These are phyloP conservation scores for Pseudogymnoascus sp. DNA, from an alignment of 2,329 filamentous ascomycete genomes.

Conservation along the genomic window DNA sequence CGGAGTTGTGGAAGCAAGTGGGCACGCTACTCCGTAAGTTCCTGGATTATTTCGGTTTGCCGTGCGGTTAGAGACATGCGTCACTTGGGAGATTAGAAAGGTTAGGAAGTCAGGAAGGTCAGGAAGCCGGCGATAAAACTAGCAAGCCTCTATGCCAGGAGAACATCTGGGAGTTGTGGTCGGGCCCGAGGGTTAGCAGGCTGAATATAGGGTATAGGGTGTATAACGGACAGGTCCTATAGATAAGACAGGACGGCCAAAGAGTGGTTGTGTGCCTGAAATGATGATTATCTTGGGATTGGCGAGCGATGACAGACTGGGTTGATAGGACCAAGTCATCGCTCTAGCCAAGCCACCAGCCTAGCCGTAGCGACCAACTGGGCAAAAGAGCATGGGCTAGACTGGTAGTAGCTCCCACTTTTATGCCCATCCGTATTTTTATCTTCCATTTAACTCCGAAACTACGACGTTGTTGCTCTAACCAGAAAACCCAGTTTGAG, in stretches of 20 bases:
- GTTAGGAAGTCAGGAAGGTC: background rate
- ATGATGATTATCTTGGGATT: constrained; percentile 7
- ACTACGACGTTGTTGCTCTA: background rate
- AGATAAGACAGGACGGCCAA: background rate
- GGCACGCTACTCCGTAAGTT: constrained; percentile 8
- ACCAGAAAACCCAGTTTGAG: background rate
- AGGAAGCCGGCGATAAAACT: background rate
- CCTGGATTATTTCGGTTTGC: constrained; percentile 6
- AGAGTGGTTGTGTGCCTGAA: constrained; percentile 2
- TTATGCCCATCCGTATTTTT: background rate
- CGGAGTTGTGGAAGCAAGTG: constrained; percentile 6
- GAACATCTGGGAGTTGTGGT: background rate
- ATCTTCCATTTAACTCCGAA: background rate
- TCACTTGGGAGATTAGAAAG: constrained; percentile 2
- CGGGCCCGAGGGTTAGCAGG: background rate
- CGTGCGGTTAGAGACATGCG: constrained; percentile 6
- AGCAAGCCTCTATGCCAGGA: background rate
- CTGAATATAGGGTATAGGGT: background rate
- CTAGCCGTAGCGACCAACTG: constrained; percentile 1
- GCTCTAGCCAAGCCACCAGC: constrained; percentile 5
- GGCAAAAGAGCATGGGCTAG: background rate
- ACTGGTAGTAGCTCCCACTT: constrained; percentile 1
- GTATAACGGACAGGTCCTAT: background rate
- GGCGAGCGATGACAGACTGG: constrained; percentile 7
- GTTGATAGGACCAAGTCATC: constrained; percentile 5